phyloP scores from a whole-genome alignment of 352 stramenopile genomes.

The Globisporangium polare region DNA sequence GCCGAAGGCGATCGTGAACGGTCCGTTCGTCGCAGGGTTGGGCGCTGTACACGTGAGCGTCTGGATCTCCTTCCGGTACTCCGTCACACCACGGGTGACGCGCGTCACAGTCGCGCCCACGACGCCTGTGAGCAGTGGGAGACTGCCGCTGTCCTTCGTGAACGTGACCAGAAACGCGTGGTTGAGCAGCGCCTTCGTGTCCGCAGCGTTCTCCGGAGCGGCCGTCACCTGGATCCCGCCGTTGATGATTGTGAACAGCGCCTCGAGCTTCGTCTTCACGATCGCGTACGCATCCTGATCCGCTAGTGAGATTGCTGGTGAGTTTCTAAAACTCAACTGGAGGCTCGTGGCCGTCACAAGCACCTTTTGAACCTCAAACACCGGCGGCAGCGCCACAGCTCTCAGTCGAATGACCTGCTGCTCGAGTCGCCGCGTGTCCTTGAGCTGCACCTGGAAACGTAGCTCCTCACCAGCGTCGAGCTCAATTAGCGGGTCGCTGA shows the following conservation, averaged over 20 bases:
- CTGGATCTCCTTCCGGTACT: conserved; percentile 72
- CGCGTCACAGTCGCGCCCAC: conserved; percentile 29
- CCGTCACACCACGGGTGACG: conserved; percentile 33
- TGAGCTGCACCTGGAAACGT: conserved; percentile 88
- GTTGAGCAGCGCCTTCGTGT: conserved; percentile 25
- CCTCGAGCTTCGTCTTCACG: conserved; percentile 63
- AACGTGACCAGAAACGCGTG: conserved; percentile 73
- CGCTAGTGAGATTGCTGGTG: conserved; percentile 30
- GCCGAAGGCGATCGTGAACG: conserved; percentile 59
- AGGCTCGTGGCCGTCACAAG: conserved; percentile 32
- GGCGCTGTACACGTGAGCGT: conserved; percentile 61
- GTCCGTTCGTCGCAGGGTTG: conserved; percentile 26
- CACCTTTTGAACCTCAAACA: conserved; percentile 60
- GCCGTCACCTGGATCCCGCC: conserved; percentile 70
- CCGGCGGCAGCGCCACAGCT: conserved; percentile 40
- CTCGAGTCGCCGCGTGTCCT: conserved; percentile 78
- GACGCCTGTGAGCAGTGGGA: conserved; percentile 32
- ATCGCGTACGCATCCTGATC: conserved; percentile 31
- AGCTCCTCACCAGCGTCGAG: conserved; percentile 50
- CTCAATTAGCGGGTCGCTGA: conserved; percentile 43
- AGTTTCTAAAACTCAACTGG: conserved; percentile 60
- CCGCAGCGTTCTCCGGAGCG: conserved; percentile 24
- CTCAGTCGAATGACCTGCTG: conserved; percentile 59
- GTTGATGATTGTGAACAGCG: conserved; percentile 76
- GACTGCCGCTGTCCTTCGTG: conserved; percentile 37